Evolutionary conservation across 2,329 filamentous ascomycete genomes (phyloP).

Genomic region (Scytalidium lignicola): DNA sequence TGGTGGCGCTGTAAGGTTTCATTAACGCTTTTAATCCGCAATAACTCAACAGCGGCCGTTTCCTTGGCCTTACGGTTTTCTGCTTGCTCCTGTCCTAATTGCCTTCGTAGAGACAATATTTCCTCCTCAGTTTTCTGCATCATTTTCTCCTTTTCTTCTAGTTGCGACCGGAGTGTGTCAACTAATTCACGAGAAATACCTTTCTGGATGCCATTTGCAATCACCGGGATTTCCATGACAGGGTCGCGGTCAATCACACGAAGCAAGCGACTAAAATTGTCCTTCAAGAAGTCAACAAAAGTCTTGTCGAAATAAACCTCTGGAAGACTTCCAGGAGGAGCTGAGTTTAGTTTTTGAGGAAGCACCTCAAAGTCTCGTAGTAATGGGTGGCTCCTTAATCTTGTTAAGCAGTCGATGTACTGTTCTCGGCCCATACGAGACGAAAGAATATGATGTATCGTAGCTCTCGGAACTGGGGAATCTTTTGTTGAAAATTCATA

Average conservation of each 20-base stretch:
- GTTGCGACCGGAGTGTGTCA: slow-evolving; percentile 72
- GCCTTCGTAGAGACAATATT: slow-evolving; percentile 42
- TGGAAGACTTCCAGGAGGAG: slow-evolving; percentile 53
- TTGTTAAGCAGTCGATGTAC: slow-evolving; percentile 77
- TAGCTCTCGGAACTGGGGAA: slow-evolving; percentile 78
- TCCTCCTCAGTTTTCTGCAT: slow-evolving; percentile 44
- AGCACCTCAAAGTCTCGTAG: slow-evolving; percentile 88
- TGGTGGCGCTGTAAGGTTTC: slow-evolving; percentile 67
- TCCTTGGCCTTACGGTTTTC: slow-evolving; percentile 66
- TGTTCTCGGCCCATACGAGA: slow-evolving; percentile 77
- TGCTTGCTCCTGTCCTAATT: slow-evolving; percentile 66
- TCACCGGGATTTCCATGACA: slow-evolving; percentile 75
- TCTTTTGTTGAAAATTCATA: slow-evolving; percentile 99
- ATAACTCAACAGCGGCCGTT: slow-evolving; percentile 46
- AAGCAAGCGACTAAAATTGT: slow-evolving; percentile 83
- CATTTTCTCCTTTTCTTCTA: slow-evolving; percentile 63
- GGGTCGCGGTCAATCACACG: slow-evolving; percentile 89
- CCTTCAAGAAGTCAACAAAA: slow-evolving; percentile 92
- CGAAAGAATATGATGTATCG: slow-evolving; percentile 72
- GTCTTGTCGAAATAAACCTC: slow-evolving; percentile 80
- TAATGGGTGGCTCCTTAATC: slow-evolving; percentile 69
- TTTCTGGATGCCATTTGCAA: slow-evolving; percentile 75
- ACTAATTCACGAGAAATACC: slow-evolving; percentile 92
- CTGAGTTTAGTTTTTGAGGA: slow-evolving; percentile 58
- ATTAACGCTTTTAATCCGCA: slow-evolving; percentile 46